A percentile compares a stretch with the other conserved stretches of the same genome.
These are phyloP conservation scores for Polytrichum commune DNA, from an alignment of 225 moss, liverwort and hornwort species.

Conservation along the genomic window DNA sequence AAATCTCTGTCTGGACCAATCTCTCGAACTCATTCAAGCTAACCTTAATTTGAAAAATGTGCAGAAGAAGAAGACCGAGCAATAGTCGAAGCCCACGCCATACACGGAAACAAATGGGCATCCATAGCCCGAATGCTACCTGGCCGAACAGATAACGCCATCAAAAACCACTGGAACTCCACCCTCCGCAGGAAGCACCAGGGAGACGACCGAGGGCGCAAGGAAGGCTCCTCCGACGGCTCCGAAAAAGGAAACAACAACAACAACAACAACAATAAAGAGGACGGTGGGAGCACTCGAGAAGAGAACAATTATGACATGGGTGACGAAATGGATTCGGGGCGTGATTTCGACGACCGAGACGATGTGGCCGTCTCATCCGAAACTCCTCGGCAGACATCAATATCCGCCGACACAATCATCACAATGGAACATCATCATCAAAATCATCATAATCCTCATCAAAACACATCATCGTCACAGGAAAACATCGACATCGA, in stretches of 20 bases:
- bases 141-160: slow-evolving; percentile 89
- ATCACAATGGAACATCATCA: too few relatives aligned
- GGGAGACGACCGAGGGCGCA: slow-evolving; percentile 49
- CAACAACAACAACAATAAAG: slow-evolving; percentile 23
- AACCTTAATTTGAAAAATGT: too few relatives aligned
- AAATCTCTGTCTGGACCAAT: too few relatives aligned
- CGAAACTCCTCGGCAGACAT: slow-evolving; percentile 16
- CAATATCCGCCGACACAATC: too few relatives aligned
- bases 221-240: slow-evolving; percentile 74
- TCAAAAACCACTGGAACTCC: slow-evolving; percentile 97
- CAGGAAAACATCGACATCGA: too few relatives aligned
- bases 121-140: slow-evolving; percentile 89
- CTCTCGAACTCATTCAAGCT: too few relatives aligned
- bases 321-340: slow-evolving; percentile 50
- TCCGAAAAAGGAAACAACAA: slow-evolving; percentile 43
- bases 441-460: too few relatives aligned
- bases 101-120: slow-evolving; percentile 96
- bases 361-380: slow-evolving; percentile 67
- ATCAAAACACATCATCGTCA: too few relatives aligned
- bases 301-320: slow-evolving; percentile 40
- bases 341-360: slow-evolving; percentile 33
- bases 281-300: slow-evolving; percentile 53
- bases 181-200: slow-evolving; percentile 78
- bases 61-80: slow-evolving; percentile 83
- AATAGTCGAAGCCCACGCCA: slow-evolving; percentile 72